These are phyloP conservation scores for Magnolia officinalis DNA, from an alignment of 164 flowering plant genomes.

Conservation along the genomic window DNA sequence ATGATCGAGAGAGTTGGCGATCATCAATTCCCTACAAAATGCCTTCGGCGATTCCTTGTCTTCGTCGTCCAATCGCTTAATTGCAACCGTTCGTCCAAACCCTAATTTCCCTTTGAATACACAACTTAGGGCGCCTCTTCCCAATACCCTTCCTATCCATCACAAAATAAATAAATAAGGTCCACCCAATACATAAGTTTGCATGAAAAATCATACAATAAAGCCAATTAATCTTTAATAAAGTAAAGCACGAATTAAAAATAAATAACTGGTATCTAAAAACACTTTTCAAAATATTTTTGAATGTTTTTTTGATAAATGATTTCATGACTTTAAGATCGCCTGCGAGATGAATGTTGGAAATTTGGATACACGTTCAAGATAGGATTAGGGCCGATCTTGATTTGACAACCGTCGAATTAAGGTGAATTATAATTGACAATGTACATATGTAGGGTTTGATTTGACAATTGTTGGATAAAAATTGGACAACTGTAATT, in stretches of 20 bases:
- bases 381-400: no score
- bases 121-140: slow-evolving; percentile 90
- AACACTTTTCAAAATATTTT: not conserved
- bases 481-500: slow-evolving; percentile 7
- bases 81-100: slow-evolving; percentile 66
- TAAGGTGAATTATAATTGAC: no score
- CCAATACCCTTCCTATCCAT: slow-evolving; percentile 71
- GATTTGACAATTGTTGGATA: no score
- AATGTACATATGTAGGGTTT: no score
- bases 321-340: not conserved
- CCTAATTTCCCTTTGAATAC: slow-evolving; percentile 84
- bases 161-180: not conserved
- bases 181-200: not conserved
- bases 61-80: slow-evolving; percentile 75
- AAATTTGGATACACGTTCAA: no score
- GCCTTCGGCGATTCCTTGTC: slow-evolving; percentile 84
- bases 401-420: no score
- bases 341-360: not conserved
- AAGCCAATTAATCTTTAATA: not conserved
- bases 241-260: not conserved
- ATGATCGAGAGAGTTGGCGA: slow-evolving; percentile 72
- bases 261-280: not conserved
- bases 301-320: not conserved
- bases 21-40: slow-evolving; percentile 90
- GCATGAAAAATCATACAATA: not conserved